Conservation (phyloP, 352 stramenopile genomes). For the Phytophthora macrochlamydospora region DNA sequence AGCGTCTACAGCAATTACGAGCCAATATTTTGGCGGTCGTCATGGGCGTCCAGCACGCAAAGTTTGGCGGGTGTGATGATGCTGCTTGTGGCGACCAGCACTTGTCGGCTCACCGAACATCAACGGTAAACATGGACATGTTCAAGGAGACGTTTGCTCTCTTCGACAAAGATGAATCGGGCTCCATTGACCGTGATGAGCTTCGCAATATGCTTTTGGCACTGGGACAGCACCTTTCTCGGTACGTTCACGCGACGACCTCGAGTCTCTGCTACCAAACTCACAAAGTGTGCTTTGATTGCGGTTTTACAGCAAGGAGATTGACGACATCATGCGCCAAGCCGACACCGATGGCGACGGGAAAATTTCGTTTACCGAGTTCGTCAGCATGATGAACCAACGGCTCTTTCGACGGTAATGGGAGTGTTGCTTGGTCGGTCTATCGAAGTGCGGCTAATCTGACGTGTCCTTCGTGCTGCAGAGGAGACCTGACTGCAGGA, state of each 20-base stretch:
- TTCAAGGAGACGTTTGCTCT: slow-evolving; percentile 79
- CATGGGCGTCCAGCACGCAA: slow-evolving; percentile 66
- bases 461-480: slow-evolving; percentile 8
- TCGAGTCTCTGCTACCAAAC: neutral
- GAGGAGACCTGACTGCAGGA: slow-evolving; percentile 51
- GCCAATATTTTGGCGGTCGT: slow-evolving; percentile 81
- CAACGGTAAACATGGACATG: slow-evolving; percentile 83
- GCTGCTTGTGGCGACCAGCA: slow-evolving; percentile 9
- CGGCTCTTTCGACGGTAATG: slow-evolving; percentile 62
- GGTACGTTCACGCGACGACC: slow-evolving; percentile 23
- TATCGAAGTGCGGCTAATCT: neutral
- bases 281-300: neutral
- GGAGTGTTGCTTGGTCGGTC: neutral
- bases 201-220: slow-evolving; percentile 54
- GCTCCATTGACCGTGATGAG: slow-evolving; percentile 68
- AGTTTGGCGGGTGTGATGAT: slow-evolving; percentile 39
- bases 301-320: slow-evolving; percentile 42
- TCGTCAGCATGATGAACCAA: slow-evolving; percentile 80
- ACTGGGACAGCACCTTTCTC: slow-evolving; percentile 59
- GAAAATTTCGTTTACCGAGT: slow-evolving; percentile 83
- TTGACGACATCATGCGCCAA: slow-evolving; percentile 74
- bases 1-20: slow-evolving; percentile 70
- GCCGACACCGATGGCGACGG: slow-evolving; percentile 70
- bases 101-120: slow-evolving; percentile 34
- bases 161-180: slow-evolving; percentile 80